Base-by-base conservation (phyloP, 2,329 filamentous ascomycete species). In the Penicillium nordicum region DNA sequence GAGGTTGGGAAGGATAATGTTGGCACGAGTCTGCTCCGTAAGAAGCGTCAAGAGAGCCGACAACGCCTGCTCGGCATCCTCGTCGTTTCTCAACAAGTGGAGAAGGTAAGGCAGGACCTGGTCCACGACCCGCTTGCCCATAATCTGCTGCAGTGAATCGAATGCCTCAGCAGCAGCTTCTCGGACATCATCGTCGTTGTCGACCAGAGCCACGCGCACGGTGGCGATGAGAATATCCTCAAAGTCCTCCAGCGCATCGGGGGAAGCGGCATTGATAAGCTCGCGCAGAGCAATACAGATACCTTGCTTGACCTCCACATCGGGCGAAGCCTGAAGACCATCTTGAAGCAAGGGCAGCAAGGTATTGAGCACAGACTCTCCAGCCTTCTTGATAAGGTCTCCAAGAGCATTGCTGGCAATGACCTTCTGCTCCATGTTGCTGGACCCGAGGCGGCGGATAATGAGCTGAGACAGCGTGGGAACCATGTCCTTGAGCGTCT, bases 361-460 rank as follows among this genome's bases (percentile, higher is more conserved):
- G 42, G 86, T 95, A 25, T 92, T 85, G 61, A 99, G 81, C 55
- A 99, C 92, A 54, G 91, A 89, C 73, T 99, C 94, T 59, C 95
- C 94, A 68, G 94, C 93, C 76, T 96, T 97, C 68, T 94, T 88
- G 69, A 99, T 97, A 63, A 99, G 85, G 73, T 99, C 94, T 69
- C 94, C 94, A 54, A 99, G 82, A 47, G 94, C 92, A 73, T 97
- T 97, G 73, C 93, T 93, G 63, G 95, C 94, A 80, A 99, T 99
- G 66, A 96, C 89, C 80, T 97, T 97, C 75, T 99, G 94, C 74
- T 99, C 94, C 88, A 96, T 92, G 70, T 97, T 97, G 44, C 92
- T 89, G 73, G 92, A 97, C 60, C 92, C 94, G 65, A 99, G 84
- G 47, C 94, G 89, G 57, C 90, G 87, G 72, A 99, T 97, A 66